phyloP scores from a whole-genome alignment of 1,284 basidiomycete species.

The Fomitopsis pinicola region DNA sequence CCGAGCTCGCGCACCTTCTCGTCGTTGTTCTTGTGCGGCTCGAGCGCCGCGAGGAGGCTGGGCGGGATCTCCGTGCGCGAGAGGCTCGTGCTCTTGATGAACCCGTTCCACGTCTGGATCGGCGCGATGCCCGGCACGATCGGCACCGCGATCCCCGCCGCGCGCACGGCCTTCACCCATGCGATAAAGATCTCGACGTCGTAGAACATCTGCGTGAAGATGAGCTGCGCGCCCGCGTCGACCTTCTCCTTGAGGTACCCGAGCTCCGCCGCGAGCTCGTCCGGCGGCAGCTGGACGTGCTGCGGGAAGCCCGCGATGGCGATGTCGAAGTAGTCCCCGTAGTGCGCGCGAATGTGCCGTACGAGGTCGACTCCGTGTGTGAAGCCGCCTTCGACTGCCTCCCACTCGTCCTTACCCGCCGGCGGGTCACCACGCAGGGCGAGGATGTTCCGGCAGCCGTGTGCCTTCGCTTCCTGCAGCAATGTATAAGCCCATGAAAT shows the following conservation, averaged over 20 bases:
- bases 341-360: slow-evolving; percentile 73
- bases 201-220: slow-evolving; percentile 97
- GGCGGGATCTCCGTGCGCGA: slow-evolving; percentile 86
- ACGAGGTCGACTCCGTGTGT: slow-evolving; percentile 90
- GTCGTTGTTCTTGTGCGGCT: slow-evolving; percentile 89
- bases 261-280: slow-evolving; percentile 83
- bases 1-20: slow-evolving; percentile 89
- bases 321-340: slow-evolving; percentile 92
- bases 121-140: slow-evolving; percentile 97
- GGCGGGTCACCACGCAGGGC: slow-evolving; percentile 95
- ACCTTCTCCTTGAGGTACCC: slow-evolving; percentile 84
- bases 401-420: slow-evolving; percentile 85
- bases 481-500: slow-evolving; percentile 9
- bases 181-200: slow-evolving; percentile 81
- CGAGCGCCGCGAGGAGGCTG: slow-evolving; percentile 74
- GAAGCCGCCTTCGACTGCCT: slow-evolving; percentile 86
- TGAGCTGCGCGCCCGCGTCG: slow-evolving; percentile 84
- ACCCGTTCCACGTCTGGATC: slow-evolving; percentile 97
- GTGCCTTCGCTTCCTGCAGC: slow-evolving; percentile 80
- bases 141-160: slow-evolving; percentile 87
- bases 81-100: slow-evolving; percentile 87
- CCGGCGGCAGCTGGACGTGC: slow-evolving; percentile 54
- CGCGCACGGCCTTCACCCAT: slow-evolving; percentile 83
- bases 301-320: slow-evolving; percentile 92
- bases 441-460: slow-evolving; percentile 93